A percentile compares a stretch with the other conserved stretches of the same genome.
These are phyloP conservation scores for Ophiostoma ulmi DNA, from an alignment of 2,329 filamentous ascomycete species.

Conservation along the genomic window DNA sequence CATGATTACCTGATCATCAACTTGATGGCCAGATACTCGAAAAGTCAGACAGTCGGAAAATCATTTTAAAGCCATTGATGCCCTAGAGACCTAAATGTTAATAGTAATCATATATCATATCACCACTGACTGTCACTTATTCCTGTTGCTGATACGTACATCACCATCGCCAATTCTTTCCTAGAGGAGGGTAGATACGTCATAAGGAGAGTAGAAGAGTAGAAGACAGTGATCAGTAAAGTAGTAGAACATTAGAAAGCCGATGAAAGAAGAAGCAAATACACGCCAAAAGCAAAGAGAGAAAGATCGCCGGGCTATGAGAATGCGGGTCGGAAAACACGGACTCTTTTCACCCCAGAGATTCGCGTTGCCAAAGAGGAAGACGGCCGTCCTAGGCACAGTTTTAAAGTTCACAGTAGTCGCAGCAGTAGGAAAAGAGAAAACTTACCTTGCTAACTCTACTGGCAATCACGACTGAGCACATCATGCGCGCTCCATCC, in stretches of 20 bases:
- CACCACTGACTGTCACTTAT: not conserved
- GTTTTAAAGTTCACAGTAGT: not conserved
- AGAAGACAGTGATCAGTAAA: not conserved
- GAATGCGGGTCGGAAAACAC: not conserved
- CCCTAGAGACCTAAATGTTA: not conserved
- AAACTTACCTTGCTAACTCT: not conserved
- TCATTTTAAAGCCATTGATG: not conserved
- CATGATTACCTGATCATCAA: not conserved
- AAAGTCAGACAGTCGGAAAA: not conserved
- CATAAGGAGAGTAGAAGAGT: not conserved
- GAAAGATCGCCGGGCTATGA: not conserved
- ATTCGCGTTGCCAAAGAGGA: conserved; percentile 10
- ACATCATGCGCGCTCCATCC: conserved; percentile 3
- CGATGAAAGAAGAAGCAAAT: not conserved
- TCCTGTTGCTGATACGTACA: not conserved
- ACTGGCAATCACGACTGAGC: not conserved
- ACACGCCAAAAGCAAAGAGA: not conserved
- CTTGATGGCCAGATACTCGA: not conserved
- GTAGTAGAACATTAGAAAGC: not conserved
- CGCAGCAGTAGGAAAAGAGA: not conserved
- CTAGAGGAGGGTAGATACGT: not conserved
- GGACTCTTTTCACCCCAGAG: not conserved
- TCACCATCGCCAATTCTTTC: not conserved
- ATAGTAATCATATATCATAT: conserved; percentile 1
- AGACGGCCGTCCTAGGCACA: not conserved